These are phyloP conservation scores for Nematodospora valgi DNA, from an alignment of 805 yeast genomes.

Conservation along the genomic window DNA sequence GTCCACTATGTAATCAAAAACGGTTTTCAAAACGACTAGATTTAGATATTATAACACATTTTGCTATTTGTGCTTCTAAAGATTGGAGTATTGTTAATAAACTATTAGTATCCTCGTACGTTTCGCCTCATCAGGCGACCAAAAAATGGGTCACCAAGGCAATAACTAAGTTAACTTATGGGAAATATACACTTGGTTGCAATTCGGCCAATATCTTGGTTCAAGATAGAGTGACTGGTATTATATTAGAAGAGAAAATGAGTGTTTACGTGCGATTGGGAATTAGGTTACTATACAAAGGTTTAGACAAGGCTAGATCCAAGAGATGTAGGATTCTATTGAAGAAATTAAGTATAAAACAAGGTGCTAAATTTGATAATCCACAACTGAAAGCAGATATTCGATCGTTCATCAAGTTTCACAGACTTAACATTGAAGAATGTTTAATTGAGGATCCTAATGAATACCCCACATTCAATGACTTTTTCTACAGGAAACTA, in stretches of 20 bases:
- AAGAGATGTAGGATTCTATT: constrained; percentile 60
- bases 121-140: constrained; percentile 77
- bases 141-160: constrained; percentile 86
- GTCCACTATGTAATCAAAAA: constrained; percentile 77
- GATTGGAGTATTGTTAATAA: constrained; percentile 71
- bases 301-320: constrained; percentile 59
- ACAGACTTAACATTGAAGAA: constrained; percentile 72
- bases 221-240: constrained; percentile 87
- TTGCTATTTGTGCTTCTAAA: constrained; percentile 79
- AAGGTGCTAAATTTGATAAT: constrained; percentile 79
- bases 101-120: constrained; percentile 62
- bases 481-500: constrained; percentile 79
- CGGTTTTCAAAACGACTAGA: constrained; percentile 52
- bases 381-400: constrained; percentile 67
- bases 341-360: constrained; percentile 65
- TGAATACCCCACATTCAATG: constrained; percentile 71
- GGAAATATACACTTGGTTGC: constrained; percentile 79
- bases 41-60: constrained; percentile 75
- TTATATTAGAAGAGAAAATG: constrained; percentile 91
- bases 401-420: constrained; percentile 74
- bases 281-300: constrained; percentile 76
- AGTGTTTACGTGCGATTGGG: constrained; percentile 85
- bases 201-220: constrained; percentile 93
- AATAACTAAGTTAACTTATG: constrained; percentile 80
- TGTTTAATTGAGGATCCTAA: constrained; percentile 49